A percentile compares a stretch with the other conserved stretches of the same genome.
These are phyloP conservation scores for Aegilops speltoides DNA, from an alignment of 176 grass and related monocot species.

Conservation along the genomic window DNA sequence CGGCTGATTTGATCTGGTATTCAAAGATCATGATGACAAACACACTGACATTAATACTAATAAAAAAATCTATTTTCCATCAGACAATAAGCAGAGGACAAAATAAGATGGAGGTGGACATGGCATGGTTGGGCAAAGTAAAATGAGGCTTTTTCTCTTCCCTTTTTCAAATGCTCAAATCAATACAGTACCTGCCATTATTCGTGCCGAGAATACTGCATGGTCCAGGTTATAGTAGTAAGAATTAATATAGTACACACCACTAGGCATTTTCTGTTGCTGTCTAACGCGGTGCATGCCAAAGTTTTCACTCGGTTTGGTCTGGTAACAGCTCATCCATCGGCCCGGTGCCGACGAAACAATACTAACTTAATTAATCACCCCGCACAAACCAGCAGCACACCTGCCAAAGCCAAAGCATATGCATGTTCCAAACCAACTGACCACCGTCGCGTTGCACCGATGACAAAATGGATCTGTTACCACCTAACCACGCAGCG, in stretches of 20 bases:
- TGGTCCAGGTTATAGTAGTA: background rate
- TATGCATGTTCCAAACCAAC: conserved; percentile 13
- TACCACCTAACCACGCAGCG: background rate
- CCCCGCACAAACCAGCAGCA: conserved; percentile 15
- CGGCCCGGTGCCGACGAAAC: background rate
- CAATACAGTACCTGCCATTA: too few species aligned
- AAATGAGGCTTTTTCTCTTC: too few species aligned
- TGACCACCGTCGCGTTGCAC: background rate
- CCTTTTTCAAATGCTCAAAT: too few species aligned
- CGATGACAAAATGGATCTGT: background rate
- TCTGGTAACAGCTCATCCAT: conserved; percentile 37
- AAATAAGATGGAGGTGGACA: too few species aligned
- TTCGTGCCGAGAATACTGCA: background rate
- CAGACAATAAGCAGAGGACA: too few species aligned
- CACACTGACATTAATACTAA: too few species aligned
- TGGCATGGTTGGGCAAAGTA: too few species aligned
- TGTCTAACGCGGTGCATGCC: background rate
- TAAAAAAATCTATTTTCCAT: too few species aligned
- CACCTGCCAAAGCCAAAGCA: background rate
- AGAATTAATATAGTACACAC: background rate
- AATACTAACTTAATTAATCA: background rate
- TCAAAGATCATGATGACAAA: too few species aligned
- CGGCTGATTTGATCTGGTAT: too few species aligned
- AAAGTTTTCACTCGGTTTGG: conserved; percentile 19
- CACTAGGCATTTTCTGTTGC: background rate